phyloP scores from a whole-genome alignment of 805 yeast genomes.

The Barnettozyma populi region DNA sequence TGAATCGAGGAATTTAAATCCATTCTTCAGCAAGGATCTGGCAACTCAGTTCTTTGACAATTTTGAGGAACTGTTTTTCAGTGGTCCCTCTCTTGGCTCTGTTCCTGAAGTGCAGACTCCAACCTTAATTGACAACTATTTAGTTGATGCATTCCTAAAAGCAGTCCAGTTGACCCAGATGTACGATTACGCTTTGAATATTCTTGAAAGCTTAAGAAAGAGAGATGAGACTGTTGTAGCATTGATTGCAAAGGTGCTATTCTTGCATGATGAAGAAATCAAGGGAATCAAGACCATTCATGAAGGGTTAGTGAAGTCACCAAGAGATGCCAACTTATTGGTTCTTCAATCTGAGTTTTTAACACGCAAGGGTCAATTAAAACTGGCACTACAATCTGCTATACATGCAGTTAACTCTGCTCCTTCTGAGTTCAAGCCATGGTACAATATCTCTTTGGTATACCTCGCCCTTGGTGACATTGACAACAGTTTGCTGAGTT shows the following conservation, averaged over 20 bases:
- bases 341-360: slow-evolving; percentile 56
- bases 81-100: slow-evolving; percentile 65
- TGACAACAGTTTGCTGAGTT: slow-evolving; percentile 65
- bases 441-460: slow-evolving; percentile 62
- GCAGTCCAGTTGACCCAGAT: slow-evolving; percentile 60
- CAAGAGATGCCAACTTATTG: slow-evolving; percentile 51
- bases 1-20: slow-evolving; percentile 79
- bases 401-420: slow-evolving; percentile 61
- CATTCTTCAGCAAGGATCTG: slow-evolving; percentile 47
- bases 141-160: slow-evolving; percentile 69
- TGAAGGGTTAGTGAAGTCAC: slow-evolving; percentile 43
- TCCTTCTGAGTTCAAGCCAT: slow-evolving; percentile 71
- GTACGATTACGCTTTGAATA: slow-evolving; percentile 55
- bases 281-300: slow-evolving; percentile 48
- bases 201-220: slow-evolving; percentile 46
- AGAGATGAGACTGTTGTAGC: slow-evolving; percentile 52
- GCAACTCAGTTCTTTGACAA: slow-evolving; percentile 54
- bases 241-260: slow-evolving; percentile 48
- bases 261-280: slow-evolving; percentile 54
- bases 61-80: slow-evolving; percentile 59
- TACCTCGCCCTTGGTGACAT: slow-evolving; percentile 60
- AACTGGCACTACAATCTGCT: slow-evolving; percentile 55
- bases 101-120: slow-evolving; percentile 66
- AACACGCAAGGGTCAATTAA: slow-evolving; percentile 43
- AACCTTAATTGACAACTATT: slow-evolving; percentile 54